phyloP scores from a whole-genome alignment of 352 stramenopile genomes.

The Pythium folliculosum region DNA sequence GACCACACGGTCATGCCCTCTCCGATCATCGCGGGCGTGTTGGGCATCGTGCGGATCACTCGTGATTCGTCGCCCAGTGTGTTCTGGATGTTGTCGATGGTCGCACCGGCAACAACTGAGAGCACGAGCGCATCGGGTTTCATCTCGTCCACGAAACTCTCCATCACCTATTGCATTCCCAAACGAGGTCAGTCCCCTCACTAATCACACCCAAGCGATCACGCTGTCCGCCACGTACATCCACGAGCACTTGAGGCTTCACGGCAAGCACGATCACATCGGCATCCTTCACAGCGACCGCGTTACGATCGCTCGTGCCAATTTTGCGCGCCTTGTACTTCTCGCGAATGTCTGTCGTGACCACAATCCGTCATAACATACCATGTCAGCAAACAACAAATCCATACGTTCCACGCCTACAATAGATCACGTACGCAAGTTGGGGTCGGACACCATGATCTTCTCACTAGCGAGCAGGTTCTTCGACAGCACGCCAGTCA shows the following conservation, averaged over 20 bases:
- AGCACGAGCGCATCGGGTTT: constrained; percentile 68
- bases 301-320: constrained; percentile 62
- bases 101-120: constrained; percentile 84
- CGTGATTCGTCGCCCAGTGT: constrained; percentile 61
- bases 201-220: neutral
- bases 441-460: constrained; percentile 82
- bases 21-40: constrained; percentile 94
- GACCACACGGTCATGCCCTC: constrained; percentile 96
- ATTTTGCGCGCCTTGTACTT: constrained; percentile 68
- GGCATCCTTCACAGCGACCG: constrained; percentile 64
- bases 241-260: constrained; percentile 94
- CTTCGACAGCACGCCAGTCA: constrained; percentile 75
- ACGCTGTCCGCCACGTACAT: constrained; percentile 41
- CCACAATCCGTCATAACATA: neutral
- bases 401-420: neutral
- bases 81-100: constrained; percentile 71
- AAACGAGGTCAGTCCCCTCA: neutral
- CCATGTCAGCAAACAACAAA: neutral
- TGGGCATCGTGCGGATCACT: constrained; percentile 95
- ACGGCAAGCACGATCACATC: constrained; percentile 93
- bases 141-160: constrained; percentile 61
- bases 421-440: constrained; percentile 38
- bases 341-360: constrained; percentile 44
- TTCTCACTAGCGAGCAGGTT: constrained; percentile 64
- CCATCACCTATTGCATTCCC: constrained; percentile 44